Base-by-base conservation (phyloP, 306 rosid species). In the Calophaca sinica region DNA sequence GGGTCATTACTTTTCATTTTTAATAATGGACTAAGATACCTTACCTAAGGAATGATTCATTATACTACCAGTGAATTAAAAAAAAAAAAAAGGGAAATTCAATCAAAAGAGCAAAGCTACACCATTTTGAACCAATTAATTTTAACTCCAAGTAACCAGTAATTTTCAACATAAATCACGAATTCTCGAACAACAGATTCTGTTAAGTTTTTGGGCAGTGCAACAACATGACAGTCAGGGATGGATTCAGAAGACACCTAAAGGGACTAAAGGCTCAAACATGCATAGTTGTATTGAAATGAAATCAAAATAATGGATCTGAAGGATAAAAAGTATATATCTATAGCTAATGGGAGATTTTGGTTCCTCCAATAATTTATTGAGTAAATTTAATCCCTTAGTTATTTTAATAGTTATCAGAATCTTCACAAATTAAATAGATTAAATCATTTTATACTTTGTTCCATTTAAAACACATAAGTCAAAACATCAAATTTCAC, bases 61-160 rank as follows among this genome's bases (percentile, higher is more conserved):
- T 44, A 5, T 51, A 7, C 46, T 51, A 7, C 46, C 59, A 31
- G 2, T 39, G 72, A 80, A 12, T n/a, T 28, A 15, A 35, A 13
- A 59, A 14, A 39, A 13, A 20, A 15, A 35, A 13, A 59, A 14
- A 39, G 14, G 14, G 9, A 45, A 32, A 10, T 44, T 61, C 42
- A 68, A 50, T 49, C 28, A 73, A 58, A 72, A 46, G 44, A 68
- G 9, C 14, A 41, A 82, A 51, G 53, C n/a, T 5, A 60, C 26
- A 31, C 10, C 4, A 5, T 60, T 60, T 33, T 6, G 44, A 58
- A 58, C 63, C 39, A 31, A 58, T 31, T 58, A 31, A 58, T 31
- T 58, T 32, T 4, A 10, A 31, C 41, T 31, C 63, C 63, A 58
- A 31, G 15, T 11, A 20, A 52, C 32, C 5, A 3, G 63, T 31